phyloP scores from a whole-genome alignment of 1,284 basidiomycete genomes.

The Ganoderma meredithae region DNA sequence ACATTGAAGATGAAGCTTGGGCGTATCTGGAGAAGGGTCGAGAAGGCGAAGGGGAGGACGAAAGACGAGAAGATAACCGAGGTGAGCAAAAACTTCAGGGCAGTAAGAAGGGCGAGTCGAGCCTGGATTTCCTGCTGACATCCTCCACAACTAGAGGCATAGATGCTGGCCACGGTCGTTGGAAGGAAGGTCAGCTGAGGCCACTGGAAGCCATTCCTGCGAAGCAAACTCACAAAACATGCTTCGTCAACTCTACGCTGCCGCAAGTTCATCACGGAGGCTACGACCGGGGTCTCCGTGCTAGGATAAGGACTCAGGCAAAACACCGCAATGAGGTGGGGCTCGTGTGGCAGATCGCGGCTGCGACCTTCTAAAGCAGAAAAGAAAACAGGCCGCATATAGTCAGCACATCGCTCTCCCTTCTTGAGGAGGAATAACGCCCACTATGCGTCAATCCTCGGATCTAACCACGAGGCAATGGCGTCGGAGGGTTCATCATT shows the following conservation, averaged over 20 bases:
- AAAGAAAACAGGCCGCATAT: too few relatives aligned
- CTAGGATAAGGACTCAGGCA: not conserved
- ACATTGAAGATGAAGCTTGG: constrained; percentile 41
- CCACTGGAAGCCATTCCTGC: not conserved
- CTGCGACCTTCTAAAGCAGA: too few relatives aligned
- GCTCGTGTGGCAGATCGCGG: too few relatives aligned
- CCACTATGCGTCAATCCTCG: too few relatives aligned
- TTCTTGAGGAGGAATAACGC: too few relatives aligned
- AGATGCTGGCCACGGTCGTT: not conserved
- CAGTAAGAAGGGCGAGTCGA: not conserved
- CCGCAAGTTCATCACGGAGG: not conserved
- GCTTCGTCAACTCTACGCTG: not conserved
- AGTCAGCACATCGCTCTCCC: too few relatives aligned
- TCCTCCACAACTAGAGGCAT: not conserved
- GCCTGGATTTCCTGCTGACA: not conserved
- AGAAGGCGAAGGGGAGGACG: constrained; percentile 36
- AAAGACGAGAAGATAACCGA: constrained; percentile 25
- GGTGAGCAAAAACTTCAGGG: constrained; percentile 25
- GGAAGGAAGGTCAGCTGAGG: not conserved
- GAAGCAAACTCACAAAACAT: not conserved
- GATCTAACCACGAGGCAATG: too few relatives aligned
- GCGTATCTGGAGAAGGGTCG: constrained; percentile 30
- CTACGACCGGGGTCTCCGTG: not conserved
- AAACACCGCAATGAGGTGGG: not conserved
- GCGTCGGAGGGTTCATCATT: too few relatives aligned